Evolutionary conservation across 805 yeast species (phyloP), one percentile per base, ranked within the genome.

Genomic region (Naumovozyma castellii): DNA sequence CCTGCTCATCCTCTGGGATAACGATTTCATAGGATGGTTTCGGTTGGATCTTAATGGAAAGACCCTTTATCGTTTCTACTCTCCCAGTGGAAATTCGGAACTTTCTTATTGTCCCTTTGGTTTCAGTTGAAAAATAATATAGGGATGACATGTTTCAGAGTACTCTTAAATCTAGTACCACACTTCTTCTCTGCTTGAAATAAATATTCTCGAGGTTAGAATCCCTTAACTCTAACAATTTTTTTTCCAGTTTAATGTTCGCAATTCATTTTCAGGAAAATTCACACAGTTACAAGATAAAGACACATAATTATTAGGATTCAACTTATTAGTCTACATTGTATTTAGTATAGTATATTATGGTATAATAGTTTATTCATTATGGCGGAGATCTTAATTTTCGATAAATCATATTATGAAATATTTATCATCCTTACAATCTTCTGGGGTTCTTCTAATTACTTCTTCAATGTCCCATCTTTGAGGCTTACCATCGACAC

Each of bases 391-490:
- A n/a, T n/a, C n/a, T n/a, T n/a, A n/a, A n/a, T n/a, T n/a, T n/a
- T n/a, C n/a, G n/a, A n/a, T 18, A 12, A 17, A 27, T 44, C 42
- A 54, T 32, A 49, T 49, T 32, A 48, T 44, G 44, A 68, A 68
- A 47, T 52, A 68, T 40, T 53, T 59, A 35, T 66, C 62, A 34
- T 66, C 64, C 40, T 61, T 62, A 48, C 72, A 68, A 56, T 84
- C 94, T 42, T 69, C 75, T 16, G 85, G 86, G 34, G 87, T 83
- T 30, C 72, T 72, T 35, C 72, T 79, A 45, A 84, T 66, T 18
- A 80, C 92, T 30, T 84, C 92, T 52, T 84, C 85, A 39, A 84
- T 68, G 34, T 78, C 63, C 88, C 86, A 79, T 64, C 90, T 74
- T 50, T 86, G 88, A 18, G 75, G 71, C 38, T 73, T 74, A 3